Evolutionary conservation across 225 moss, liverwort and hornwort genomes (phyloP).

Genomic region (Marchantia polymorpha): DNA sequence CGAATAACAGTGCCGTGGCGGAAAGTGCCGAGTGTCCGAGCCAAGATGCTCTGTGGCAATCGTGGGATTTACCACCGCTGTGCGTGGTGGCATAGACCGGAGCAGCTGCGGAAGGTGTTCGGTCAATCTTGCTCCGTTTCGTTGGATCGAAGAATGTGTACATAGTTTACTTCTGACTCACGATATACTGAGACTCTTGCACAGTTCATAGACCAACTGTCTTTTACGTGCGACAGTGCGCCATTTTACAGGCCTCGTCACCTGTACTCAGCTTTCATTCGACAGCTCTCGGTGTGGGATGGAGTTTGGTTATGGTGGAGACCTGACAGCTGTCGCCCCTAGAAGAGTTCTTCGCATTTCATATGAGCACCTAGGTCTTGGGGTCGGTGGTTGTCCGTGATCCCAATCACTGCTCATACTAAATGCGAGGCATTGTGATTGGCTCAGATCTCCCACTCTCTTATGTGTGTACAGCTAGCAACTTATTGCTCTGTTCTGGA

Average conservation of each 20-base stretch:
- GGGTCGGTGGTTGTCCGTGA: conserved; percentile 22
- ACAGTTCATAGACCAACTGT: conserved; percentile 36
- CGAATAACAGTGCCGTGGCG: not conserved
- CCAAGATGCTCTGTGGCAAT: conserved; percentile 46
- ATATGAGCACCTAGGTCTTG: conserved; percentile 29
- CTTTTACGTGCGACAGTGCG: conserved; percentile 41
- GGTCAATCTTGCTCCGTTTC: conserved; percentile 11
- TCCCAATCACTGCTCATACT: conserved; percentile 38
- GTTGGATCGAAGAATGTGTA: conserved; percentile 25
- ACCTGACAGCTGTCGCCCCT: conserved; percentile 35
- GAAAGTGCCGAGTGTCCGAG: conserved; percentile 37
- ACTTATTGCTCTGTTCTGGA: conserved; percentile 20
- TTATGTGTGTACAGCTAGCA: conserved; percentile 33
- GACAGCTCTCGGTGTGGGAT: conserved; percentile 14
- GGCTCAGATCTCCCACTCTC: conserved; percentile 30
- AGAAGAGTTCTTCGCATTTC: conserved; percentile 47
- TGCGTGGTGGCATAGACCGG: conserved; percentile 35
- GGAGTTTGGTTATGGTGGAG: conserved; percentile 15
- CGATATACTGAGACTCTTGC: conserved; percentile 17
- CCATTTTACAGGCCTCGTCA: conserved; percentile 17
- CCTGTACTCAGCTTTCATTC: conserved; percentile 12
- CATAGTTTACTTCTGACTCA: conserved; percentile 26
- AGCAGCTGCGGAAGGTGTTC: not conserved
- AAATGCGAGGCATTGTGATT: conserved; percentile 47
- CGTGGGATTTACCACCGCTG: conserved; percentile 37